phyloP scores from a whole-genome alignment of 176 grass and related monocot genomes.

The Cenchrus purpureus region DNA sequence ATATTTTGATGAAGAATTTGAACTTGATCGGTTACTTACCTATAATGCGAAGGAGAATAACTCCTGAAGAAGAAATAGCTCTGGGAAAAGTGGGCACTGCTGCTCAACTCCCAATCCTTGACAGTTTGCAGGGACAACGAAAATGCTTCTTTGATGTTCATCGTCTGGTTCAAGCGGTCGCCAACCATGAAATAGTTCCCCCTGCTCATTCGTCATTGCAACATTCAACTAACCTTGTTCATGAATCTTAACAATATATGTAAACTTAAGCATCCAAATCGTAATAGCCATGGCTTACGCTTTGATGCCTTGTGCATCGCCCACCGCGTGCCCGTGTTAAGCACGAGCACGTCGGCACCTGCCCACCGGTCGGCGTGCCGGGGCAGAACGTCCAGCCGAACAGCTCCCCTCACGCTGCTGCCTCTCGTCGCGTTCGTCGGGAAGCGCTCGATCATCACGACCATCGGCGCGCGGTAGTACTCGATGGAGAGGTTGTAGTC shows the following conservation, averaged over 20 bases:
- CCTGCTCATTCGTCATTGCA: conserved; percentile 18
- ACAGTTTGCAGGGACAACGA: conserved; percentile 28
- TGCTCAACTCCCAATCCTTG: conserved; percentile 32
- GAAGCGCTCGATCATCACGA: conserved; percentile 48
- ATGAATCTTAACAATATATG: neutral
- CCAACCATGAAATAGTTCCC: conserved; percentile 59
- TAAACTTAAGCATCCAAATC: too few relatives aligned
- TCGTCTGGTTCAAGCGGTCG: conserved; percentile 28
- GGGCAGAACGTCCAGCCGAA: conserved; percentile 41
- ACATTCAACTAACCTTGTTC: neutral
- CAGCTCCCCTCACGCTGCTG: neutral
- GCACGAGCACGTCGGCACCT: conserved; percentile 44
- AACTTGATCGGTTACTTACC: neutral
- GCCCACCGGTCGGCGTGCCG: conserved; percentile 37
- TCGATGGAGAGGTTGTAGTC: conserved; percentile 38
- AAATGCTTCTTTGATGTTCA: conserved; percentile 45
- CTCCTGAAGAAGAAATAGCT: conserved; percentile 52
- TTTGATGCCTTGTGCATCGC: conserved; percentile 50
- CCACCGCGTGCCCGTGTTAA: too few relatives aligned
- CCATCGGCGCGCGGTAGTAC: conserved; percentile 57
- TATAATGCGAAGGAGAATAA: conserved; percentile 50
- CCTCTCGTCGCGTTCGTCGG: neutral
- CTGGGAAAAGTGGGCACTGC: neutral
- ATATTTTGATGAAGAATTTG: neutral
- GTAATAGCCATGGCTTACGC: neutral